Base-by-base conservation (phyloP, 2,329 filamentous ascomycete species). In the Cladorrhinum sp. region DNA sequence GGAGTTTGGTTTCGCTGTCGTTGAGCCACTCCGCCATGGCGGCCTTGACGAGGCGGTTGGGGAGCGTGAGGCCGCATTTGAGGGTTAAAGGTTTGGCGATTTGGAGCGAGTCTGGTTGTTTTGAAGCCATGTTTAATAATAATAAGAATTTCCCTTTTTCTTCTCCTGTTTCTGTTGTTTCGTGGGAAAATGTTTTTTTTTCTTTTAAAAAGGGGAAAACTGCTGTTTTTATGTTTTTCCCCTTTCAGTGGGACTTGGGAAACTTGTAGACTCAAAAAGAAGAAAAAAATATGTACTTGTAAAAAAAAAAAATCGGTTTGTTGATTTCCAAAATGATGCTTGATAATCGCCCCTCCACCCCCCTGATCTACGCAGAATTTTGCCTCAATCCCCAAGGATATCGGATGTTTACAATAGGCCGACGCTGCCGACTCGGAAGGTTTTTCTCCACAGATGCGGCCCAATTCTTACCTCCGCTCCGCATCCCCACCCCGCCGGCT, bases 1-100 rank as follows among this genome's bases (percentile, higher is more conserved):
- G 82, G 0, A 79, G 73, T 26, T 79, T 64, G 59, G 79, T 70
- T 39, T 10, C 9, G 4, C 68, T 69, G 64, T 76, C 73, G 24
- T 75, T 73, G 68, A 80, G 70, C 3, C 65, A 64, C 64, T 84
- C 79, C 3, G 80, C 76, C 73, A 85, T 77, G 30, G 83, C 80
- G 50, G 83, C 76, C 65, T 82, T 77, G 50, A 70, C 75, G 1
- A 87, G 74, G 4, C 83, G 79, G 66, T 86, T 86, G 2, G 81
- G 80, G 2, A 86, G 69, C 0, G 74, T 77, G 24, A 87, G 74
- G 1, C 84, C 84, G 68, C 81, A 84, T 62, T 80, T 79, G 1
- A 86, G 75, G 39, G 76, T 81, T 16, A 84, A 67, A 0, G 81
- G 76, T 26, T 79, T 72, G 57, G 70, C 67, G 9, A 79, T 64